Evolutionary conservation across 202 grass and related monocot genomes (phyloP), one percentile per base, ranked within the genome.

Genomic region (Dendrocalamus latiflorus): DNA sequence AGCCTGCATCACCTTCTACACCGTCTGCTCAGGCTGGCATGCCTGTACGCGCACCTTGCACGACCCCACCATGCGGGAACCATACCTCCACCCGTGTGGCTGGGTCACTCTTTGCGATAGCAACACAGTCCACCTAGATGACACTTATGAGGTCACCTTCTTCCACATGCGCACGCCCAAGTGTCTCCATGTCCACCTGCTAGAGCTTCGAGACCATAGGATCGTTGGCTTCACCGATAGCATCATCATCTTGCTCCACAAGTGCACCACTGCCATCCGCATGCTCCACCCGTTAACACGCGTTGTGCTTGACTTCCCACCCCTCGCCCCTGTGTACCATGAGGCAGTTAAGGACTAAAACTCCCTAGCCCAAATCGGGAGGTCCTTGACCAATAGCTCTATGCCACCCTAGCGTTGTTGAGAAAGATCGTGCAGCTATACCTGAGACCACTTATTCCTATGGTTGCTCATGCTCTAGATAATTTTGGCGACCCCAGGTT

Each of bases 261-360:
- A 58, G 48, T 8, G 5, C 28, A 70, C 83, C 26, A 62, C 74
- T 9, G 20, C 22, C 41, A 6, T 21, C 6, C 59, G 59, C 16
- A 73, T 78, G 25, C 43, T 62, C 17, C 74, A 69, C 30, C 74
- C 83, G 42, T 85, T 85, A 63, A 76, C 45, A 67, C 10, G 39
- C 16, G 44, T 12, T 17, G 9, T 24, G 22, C 15, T 65, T 15
- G 66, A 84, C 15, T 56, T 85, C 56, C 61, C 72, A 12, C 8
- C 44, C 49, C 49, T 72, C 4, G 57, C 16, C 10, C 1, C 65
- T 9, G 8, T 83, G 36, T 37, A 39, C 38, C 38, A 8, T 1
- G 38, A 8, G 38, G 36, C 36, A 37, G 0, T 6, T 37, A 37
- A 37, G 36, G 36, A 37, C 36, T 6, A 6, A 6, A 37, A 37